phyloP scores from a whole-genome alignment of 352 stramenopile genomes.

The Pythium aphanidermatum region DNA sequence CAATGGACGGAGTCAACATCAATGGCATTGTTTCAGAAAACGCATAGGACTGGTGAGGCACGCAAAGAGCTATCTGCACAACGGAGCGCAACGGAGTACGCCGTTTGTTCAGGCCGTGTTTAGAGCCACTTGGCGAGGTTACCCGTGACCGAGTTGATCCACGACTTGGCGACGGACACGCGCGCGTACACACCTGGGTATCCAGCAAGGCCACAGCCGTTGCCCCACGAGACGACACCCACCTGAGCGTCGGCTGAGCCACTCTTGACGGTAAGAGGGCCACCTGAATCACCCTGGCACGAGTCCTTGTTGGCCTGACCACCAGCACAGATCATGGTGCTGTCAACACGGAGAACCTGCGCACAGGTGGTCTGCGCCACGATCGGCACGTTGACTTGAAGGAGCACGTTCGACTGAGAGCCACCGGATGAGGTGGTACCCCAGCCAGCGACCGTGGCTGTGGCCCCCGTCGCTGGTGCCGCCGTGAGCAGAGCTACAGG shows the following conservation, averaged over 20 bases:
- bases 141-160: slow-evolving; percentile 2
- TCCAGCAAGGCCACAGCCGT: slow-evolving; percentile 9
- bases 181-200: slow-evolving; percentile 3
- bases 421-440: slow-evolving; percentile 6
- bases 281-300: slow-evolving; percentile 22
- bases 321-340: slow-evolving; percentile 18
- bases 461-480: background rate
- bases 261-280: slow-evolving; percentile 1
- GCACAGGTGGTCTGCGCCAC: slow-evolving; percentile 1
- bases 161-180: background rate
- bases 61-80: no score
- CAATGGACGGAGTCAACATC: no score
- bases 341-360: slow-evolving; percentile 1
- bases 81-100: no score
- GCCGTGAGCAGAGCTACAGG: slow-evolving; percentile 17
- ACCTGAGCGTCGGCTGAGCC: slow-evolving; percentile 1
- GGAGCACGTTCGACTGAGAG: slow-evolving; percentile 5
- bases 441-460: slow-evolving; percentile 8
- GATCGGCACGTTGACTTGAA: slow-evolving; percentile 3
- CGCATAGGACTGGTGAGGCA: no score
- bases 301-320: slow-evolving; percentile 9
- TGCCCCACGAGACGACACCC: slow-evolving; percentile 20
- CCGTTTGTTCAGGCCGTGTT: no score
- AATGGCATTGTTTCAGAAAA: no score
- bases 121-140: slow-evolving; percentile 2